A percentile compares a stretch with the other conserved stretches of the same genome.
Evolutionary conservation across 306 rosid genomes (phyloP).

Genomic region (Ammopiptanthus mongolicus): DNA sequence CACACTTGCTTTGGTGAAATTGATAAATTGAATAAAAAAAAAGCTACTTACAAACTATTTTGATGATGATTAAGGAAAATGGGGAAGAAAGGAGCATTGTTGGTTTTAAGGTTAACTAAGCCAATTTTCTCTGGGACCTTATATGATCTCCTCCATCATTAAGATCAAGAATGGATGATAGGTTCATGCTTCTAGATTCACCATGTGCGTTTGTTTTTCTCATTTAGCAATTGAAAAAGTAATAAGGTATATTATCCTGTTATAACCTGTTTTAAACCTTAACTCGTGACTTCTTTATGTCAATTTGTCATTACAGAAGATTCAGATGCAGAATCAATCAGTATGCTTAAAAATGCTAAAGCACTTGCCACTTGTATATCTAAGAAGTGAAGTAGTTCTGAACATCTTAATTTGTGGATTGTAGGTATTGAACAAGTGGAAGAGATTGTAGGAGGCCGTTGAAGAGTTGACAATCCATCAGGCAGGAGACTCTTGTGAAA

Average conservation of each 20-base stretch:
- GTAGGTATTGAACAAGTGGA: constrained; percentile 38
- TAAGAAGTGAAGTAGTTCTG: constrained; percentile 15
- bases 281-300: background rate
- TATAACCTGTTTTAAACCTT: background rate
- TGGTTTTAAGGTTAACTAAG: background rate
- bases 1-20: background rate
- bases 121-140: background rate
- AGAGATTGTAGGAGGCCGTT: constrained; percentile 36
- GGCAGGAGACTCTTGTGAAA: constrained; percentile 25
- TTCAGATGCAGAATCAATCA: constrained; percentile 1
- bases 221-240: background rate
- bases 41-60: background rate
- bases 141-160: background rate
- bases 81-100: background rate
- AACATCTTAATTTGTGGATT: constrained; percentile 14
- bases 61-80: background rate
- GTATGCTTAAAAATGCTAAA: constrained; percentile 7
- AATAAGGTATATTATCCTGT: background rate
- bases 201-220: background rate
- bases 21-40: constrained; percentile 1
- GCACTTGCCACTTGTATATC: background rate
- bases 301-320: background rate
- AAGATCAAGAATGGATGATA: background rate
- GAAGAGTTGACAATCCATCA: constrained; percentile 37
- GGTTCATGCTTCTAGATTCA: constrained; percentile 6